Percentiles rank a stretch among this genome's conserved stretches.
phyloP scores from a whole-genome alignment of 2,329 filamentous ascomycete species.

The Pseudocercospora vitis region DNA sequence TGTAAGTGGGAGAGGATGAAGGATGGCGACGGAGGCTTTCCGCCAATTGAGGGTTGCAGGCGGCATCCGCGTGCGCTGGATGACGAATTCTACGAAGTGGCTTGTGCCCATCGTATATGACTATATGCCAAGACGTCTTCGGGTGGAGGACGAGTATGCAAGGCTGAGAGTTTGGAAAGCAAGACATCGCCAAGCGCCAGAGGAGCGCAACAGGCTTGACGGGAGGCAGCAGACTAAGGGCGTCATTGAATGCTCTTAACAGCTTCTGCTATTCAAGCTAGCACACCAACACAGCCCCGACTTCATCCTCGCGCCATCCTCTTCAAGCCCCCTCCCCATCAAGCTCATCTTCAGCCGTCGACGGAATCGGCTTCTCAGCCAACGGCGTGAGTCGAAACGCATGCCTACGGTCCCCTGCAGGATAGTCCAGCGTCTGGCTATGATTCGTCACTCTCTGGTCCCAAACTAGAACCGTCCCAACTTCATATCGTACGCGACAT shows the following conservation, averaged over 20 bases:
- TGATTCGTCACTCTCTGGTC: constrained; percentile 25
- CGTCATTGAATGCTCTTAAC: not conserved
- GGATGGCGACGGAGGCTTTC: not conserved
- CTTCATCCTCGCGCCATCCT: constrained; percentile 12
- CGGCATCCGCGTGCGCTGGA: constrained; percentile 9
- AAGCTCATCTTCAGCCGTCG: constrained; percentile 29
- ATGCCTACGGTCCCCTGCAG: constrained; percentile 30
- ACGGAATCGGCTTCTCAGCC: constrained; percentile 30
- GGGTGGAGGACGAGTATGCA: not conserved
- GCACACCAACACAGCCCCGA: constrained; percentile 10
- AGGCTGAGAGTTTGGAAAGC: not conserved
- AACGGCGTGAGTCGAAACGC: constrained; percentile 33
- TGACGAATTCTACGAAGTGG: not conserved
- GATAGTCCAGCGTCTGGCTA: constrained; percentile 31
- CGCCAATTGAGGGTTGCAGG: constrained; percentile 11
- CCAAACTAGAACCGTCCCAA: constrained; percentile 29
- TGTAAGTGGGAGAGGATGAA: too few species aligned
- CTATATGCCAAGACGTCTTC: not conserved
- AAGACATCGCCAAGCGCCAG: too few species aligned
- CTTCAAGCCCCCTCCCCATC: constrained; percentile 30
- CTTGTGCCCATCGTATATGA: not conserved
- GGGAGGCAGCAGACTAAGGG: not conserved
- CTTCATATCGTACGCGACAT: constrained; percentile 29
- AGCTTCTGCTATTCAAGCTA: not conserved
- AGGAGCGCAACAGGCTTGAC: not conserved